Base-by-base conservation (phyloP, 2,329 filamentous ascomycete genomes). In the Diplodia corticola region DNA sequence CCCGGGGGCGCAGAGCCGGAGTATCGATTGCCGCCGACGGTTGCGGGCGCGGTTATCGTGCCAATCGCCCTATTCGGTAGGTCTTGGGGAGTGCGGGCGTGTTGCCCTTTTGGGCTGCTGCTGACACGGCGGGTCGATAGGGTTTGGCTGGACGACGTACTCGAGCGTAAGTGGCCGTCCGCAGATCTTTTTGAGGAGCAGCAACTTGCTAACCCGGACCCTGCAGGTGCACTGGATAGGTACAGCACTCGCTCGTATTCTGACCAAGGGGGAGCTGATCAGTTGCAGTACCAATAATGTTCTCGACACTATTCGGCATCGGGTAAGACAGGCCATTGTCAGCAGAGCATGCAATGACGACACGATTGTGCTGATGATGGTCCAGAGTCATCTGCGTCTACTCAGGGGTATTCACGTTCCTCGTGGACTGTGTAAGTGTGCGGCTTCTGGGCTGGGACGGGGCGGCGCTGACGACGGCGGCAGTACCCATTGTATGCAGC, bases 81-180 rank as follows among this genome's bases (percentile, higher is more conserved):
- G 79, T 72, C 49, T 33, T 53, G 53, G 35, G 24, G 15, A 15
- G 10, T 4, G 26, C 35, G 53, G 40, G 46, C 30, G 33, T 48
- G 12, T 51, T 65, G 35, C 64, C 55, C 3, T 54, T 24, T 46
- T 37, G 30, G 50, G 68, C 69, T 69, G 67, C 68, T 70, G 69
- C 72, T 77, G 70, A 78, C 71, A 10, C 65, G 15, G 44, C 30
- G 17, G 13, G 33, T 30, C 67, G 55, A 48, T 77, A 82, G 80
- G 80, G 79, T 97, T 97, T 78, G 92, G 88, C 9, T 97, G 92
- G 91, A 93, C 91, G 4, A 90, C 90, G 15, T 93, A 89, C 75
- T 77, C 88, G 2, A 84, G 78, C 71, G 85, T 97, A 57, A 92
- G 78, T 94, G 88, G 40, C 5, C 40, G 40, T 24, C 55, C 88